Evolutionary conservation across 352 stramenopile genomes (phyloP).

Genomic region (Globisporangium barbulae): DNA sequence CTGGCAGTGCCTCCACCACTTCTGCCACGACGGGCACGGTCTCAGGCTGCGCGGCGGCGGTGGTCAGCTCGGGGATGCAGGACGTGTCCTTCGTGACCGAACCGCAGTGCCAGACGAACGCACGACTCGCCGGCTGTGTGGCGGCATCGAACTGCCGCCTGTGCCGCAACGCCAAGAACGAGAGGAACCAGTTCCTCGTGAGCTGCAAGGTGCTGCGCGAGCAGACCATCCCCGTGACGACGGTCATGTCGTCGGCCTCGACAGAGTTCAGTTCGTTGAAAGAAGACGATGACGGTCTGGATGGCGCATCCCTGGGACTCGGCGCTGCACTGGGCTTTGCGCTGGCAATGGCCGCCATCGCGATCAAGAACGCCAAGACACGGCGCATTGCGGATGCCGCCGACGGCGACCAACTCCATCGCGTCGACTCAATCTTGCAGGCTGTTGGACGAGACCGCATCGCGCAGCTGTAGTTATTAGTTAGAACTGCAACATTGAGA

Average conservation of each 20-base stretch:
- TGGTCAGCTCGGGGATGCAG: conserved; percentile 26
- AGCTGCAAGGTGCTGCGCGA: conserved; percentile 49
- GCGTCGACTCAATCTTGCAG: conserved; percentile 12
- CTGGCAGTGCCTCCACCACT: not conserved
- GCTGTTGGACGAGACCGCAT: conserved; percentile 10
- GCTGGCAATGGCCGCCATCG: conserved; percentile 21
- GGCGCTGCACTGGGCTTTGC: not conserved
- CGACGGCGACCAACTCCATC: not conserved
- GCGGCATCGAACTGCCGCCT: conserved; percentile 43
- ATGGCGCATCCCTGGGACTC: not conserved
- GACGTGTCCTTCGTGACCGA: conserved; percentile 45
- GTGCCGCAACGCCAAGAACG: conserved; percentile 55
- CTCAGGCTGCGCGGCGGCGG: conserved; percentile 28
- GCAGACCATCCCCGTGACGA: not conserved
- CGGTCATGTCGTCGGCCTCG: not conserved
- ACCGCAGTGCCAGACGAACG: conserved; percentile 30
- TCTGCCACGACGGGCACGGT: conserved; percentile 14
- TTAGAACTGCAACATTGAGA: too few relatives aligned
- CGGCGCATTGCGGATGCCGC: not conserved
- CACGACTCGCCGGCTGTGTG: conserved; percentile 39
- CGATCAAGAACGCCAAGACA: conserved; percentile 3
- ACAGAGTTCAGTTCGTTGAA: too few relatives aligned
- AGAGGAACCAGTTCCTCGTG: conserved; percentile 51
- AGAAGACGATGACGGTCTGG: too few relatives aligned
- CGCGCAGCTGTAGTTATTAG: conserved; percentile 11